A percentile compares a stretch with the other conserved stretches of the same genome.
phyloP scores from a whole-genome alignment of 371 early-diverging fungal genomes.

The Parasitella parasitica region DNA sequence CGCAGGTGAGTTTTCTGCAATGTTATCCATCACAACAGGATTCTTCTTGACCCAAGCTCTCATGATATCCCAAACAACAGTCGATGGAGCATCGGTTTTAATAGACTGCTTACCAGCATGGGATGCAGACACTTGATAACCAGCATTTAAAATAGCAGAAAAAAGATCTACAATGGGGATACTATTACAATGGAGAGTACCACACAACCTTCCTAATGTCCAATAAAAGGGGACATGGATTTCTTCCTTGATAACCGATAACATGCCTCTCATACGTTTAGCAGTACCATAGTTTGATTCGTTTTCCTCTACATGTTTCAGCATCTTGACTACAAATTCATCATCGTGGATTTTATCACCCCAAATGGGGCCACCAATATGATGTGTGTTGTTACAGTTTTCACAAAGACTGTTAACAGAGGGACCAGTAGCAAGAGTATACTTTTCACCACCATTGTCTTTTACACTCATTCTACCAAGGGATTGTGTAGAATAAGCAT shows the following conservation, averaged over 20 bases:
- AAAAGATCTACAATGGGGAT: constrained; percentile 46
- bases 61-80: constrained; percentile 94
- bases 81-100: constrained; percentile 95
- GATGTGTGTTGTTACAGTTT: constrained; percentile 66
- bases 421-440: constrained; percentile 65
- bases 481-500: constrained; percentile 66
- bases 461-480: constrained; percentile 61
- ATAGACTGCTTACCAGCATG: constrained; percentile 87
- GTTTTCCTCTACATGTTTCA: constrained; percentile 65
- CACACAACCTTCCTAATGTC: constrained; percentile 62
- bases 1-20: constrained; percentile 71
- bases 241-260: constrained; percentile 89
- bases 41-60: constrained; percentile 71
- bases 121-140: constrained; percentile 89
- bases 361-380: constrained; percentile 98
- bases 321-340: constrained; percentile 73
- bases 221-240: constrained; percentile 84
- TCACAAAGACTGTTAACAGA: constrained; percentile 65
- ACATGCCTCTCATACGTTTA: constrained; percentile 93
- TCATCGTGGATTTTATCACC: constrained; percentile 80
- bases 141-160: constrained; percentile 92
- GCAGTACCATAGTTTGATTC: constrained; percentile 70
- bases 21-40: constrained; percentile 68
- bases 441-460: constrained; percentile 55
- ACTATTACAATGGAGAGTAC: constrained; percentile 70